A percentile compares a stretch with the other conserved stretches of the same genome.
phyloP scores from a whole-genome alignment of 2,329 filamentous ascomycete species.

The Parafenestella ontariensis region DNA sequence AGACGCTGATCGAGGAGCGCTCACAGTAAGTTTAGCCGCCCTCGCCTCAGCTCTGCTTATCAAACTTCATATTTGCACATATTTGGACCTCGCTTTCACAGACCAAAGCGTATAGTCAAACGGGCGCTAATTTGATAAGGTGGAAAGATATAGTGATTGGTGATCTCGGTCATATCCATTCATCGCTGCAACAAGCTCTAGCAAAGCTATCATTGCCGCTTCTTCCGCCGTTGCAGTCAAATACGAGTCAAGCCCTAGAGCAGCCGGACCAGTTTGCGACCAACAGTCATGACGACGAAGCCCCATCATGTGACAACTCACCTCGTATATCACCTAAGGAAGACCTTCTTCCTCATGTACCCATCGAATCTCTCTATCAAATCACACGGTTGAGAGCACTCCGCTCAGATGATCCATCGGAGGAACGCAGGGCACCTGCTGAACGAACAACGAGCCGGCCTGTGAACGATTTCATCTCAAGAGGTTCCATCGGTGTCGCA shows the following conservation, averaged over 20 bases:
- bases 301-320: conserved; percentile 42
- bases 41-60: neutral
- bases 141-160: conserved; percentile 34
- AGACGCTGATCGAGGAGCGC: conserved; percentile 57
- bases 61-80: neutral
- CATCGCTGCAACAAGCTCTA: conserved; percentile 52
- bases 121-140: conserved; percentile 7
- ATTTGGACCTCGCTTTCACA: neutral
- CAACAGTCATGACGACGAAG: conserved; percentile 47
- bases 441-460: conserved; percentile 9
- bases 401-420: conserved; percentile 49
- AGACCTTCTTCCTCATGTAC: conserved; percentile 40
- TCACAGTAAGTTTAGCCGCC: conserved; percentile 31
- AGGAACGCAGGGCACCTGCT: conserved; percentile 36
- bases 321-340: conserved; percentile 36
- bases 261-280: conserved; percentile 36
- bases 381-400: conserved; percentile 52
- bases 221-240: conserved; percentile 45
- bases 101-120: neutral
- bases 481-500: conserved; percentile 54
- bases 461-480: conserved; percentile 58
- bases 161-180: conserved; percentile 42
- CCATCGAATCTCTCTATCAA: conserved; percentile 59
- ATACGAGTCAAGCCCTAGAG: conserved; percentile 12
- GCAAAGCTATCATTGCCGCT: conserved; percentile 48